phyloP scores from a whole-genome alignment of 495 filamentous ascomycete species.

The Tetracladium marchalianum region DNA sequence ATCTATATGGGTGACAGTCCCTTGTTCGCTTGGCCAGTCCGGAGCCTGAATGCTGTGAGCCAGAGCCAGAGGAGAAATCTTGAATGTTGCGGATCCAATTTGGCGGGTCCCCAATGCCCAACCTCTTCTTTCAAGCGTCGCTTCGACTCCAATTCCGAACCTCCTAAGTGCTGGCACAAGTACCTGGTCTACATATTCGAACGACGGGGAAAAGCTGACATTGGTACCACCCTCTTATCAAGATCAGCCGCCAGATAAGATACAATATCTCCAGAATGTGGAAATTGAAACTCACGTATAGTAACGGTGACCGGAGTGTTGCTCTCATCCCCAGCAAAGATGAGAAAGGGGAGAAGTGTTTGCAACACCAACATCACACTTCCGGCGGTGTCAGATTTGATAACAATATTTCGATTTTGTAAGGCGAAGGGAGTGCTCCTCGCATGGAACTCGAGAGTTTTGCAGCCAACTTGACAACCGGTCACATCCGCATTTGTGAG shows the following conservation, averaged over 20 bases:
- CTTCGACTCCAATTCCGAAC: slow-evolving; percentile 47
- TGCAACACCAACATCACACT: slow-evolving; percentile 69
- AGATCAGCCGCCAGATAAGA: no score
- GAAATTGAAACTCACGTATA: slow-evolving; percentile 28
- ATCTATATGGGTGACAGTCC: slow-evolving; percentile 43
- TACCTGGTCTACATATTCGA: slow-evolving; percentile 70
- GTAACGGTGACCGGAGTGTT: slow-evolving; percentile 40
- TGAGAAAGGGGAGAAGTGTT: slow-evolving; percentile 67
- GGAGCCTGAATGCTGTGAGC: slow-evolving; percentile 33
- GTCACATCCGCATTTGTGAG: slow-evolving; percentile 49
- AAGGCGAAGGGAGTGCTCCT: slow-evolving; percentile 27
- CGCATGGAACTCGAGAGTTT: slow-evolving; percentile 42
- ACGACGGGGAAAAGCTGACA: slow-evolving; percentile 57
- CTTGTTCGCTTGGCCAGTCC: slow-evolving; percentile 33
- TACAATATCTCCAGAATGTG: no score
- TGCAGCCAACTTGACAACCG: slow-evolving; percentile 46
- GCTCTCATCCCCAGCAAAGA: slow-evolving; percentile 37
- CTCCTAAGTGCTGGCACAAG: slow-evolving; percentile 57
- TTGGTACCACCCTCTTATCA: slow-evolving; percentile 60
- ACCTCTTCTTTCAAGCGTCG: slow-evolving; percentile 49
- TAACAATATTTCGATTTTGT: slow-evolving; percentile 28
- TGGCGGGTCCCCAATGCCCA: slow-evolving; percentile 52
- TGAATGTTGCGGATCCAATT: slow-evolving; percentile 50
- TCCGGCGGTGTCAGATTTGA: slow-evolving; percentile 33
- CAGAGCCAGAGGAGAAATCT: slow-evolving; percentile 39